Conservation (phyloP, 2,329 filamentous ascomycete species). For the Aspergillus ochraceus region DNA sequence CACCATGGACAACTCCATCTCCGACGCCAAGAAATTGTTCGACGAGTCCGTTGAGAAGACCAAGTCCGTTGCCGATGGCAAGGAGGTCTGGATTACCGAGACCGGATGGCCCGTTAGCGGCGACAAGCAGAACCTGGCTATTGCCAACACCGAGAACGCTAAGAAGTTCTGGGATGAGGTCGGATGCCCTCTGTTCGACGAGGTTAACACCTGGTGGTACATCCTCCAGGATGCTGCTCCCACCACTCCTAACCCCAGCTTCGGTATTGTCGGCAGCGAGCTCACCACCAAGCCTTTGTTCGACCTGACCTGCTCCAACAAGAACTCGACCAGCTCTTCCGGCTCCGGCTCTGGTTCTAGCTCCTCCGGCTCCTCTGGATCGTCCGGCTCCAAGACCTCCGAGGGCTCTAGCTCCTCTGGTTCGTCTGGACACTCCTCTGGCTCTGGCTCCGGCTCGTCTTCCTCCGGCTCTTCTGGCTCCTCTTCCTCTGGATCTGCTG, state of each 20-base stretch:
- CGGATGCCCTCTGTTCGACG: conserved; percentile 60
- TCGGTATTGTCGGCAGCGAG: conserved; percentile 38
- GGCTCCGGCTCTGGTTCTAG: conserved; percentile 26
- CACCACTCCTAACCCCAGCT: conserved; percentile 38
- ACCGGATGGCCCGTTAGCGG: conserved; percentile 83
- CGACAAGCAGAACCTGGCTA: conserved; percentile 59
- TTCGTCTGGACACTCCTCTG: conserved; percentile 8
- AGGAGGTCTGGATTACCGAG: conserved; percentile 83
- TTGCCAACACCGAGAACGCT: conserved; percentile 67
- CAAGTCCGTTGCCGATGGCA: conserved; percentile 59
- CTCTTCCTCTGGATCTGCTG: neutral
- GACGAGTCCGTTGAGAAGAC: conserved; percentile 64
- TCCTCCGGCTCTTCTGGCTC: neutral
- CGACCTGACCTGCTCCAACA: conserved; percentile 35
- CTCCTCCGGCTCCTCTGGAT: neutral
- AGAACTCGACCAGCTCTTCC: conserved; percentile 16
- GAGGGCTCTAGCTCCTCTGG: neutral
- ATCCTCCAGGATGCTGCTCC: conserved; percentile 37
- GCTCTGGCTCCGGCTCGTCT: conserved; percentile 19
- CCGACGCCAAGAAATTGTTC: conserved; percentile 66
- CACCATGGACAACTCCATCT: conserved; percentile 65
- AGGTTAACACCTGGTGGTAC: conserved; percentile 47
- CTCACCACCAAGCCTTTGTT: conserved; percentile 39
- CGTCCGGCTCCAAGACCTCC: conserved; percentile 1
- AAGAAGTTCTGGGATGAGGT: conserved; percentile 79